phyloP scores from a whole-genome alignment of 441 rosid genomes.

The Erysimum cheiri region DNA sequence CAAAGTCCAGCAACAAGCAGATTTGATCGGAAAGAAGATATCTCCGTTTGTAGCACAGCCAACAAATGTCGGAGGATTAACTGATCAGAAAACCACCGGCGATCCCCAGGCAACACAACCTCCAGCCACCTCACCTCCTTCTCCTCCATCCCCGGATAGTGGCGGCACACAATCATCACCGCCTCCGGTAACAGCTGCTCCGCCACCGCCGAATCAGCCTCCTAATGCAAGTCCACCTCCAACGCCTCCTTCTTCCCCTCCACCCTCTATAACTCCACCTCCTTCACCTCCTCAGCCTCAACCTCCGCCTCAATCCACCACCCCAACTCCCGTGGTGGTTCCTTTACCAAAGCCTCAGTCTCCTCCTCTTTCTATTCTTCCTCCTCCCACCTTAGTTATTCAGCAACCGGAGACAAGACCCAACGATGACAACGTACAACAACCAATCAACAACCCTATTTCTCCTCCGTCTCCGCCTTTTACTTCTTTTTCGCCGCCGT shows the following conservation, averaged over 20 bases:
- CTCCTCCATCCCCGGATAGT: slow-evolving; percentile 29
- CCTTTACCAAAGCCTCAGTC: slow-evolving; percentile 42
- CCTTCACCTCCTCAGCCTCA: slow-evolving; percentile 39
- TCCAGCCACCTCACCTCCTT: slow-evolving; percentile 35
- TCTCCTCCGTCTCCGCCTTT: slow-evolving; percentile 43
- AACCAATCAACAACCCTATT: slow-evolving; percentile 17
- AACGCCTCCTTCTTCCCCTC: slow-evolving; percentile 40
- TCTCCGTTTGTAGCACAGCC: slow-evolving; percentile 38
- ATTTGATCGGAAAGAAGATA: slow-evolving; percentile 36
- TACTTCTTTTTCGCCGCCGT: slow-evolving; percentile 23
- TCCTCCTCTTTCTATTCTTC: slow-evolving; percentile 37
- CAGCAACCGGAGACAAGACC: slow-evolving; percentile 37
- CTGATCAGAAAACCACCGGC: slow-evolving; percentile 29
- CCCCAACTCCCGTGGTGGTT: slow-evolving; percentile 40
- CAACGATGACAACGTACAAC: slow-evolving; percentile 9
- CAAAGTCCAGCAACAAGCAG: slow-evolving; percentile 43
- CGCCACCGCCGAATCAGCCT: slow-evolving; percentile 22
- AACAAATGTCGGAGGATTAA: slow-evolving; percentile 33
- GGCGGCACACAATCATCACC: slow-evolving; percentile 36
- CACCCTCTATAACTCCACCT: slow-evolving; percentile 32
- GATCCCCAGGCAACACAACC: slow-evolving; percentile 32
- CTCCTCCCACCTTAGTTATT: slow-evolving; percentile 37
- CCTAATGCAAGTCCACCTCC: slow-evolving; percentile 33
- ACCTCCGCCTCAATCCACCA: slow-evolving; percentile 45
- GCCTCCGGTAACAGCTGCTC: slow-evolving; percentile 33